Conservation (phyloP, 1,284 basidiomycete species). For the Boletus subluridellus region DNA sequence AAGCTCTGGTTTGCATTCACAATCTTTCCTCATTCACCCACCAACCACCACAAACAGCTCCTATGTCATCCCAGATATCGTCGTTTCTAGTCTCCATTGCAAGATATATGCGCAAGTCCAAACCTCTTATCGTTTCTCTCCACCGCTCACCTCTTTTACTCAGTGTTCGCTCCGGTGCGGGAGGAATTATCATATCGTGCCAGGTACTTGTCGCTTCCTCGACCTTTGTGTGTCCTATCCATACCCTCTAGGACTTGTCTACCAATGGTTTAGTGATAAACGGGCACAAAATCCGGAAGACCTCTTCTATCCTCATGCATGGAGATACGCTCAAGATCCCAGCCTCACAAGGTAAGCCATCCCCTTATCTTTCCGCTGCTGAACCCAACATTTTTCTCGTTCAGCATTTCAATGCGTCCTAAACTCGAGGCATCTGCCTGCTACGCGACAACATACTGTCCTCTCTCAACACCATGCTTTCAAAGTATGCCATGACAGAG, state of each 20-base stretch:
- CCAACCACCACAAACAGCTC: conserved; percentile 35
- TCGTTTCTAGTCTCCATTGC: conserved; percentile 69
- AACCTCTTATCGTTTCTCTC: not conserved
- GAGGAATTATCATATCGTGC: conserved; percentile 71
- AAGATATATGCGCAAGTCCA: conserved; percentile 67
- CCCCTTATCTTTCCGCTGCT: conserved; percentile 6
- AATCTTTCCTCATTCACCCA: conserved; percentile 1
- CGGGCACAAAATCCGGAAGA: conserved; percentile 59
- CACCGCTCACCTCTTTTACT: not conserved
- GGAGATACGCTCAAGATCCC: conserved; percentile 68
- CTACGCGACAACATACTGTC: conserved; percentile 53
- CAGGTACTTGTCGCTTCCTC: conserved; percentile 43
- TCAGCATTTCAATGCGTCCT: conserved; percentile 68
- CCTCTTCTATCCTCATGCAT: conserved; percentile 67
- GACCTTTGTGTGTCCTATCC: not conserved
- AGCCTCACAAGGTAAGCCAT: conserved; percentile 50
- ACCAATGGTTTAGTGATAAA: conserved; percentile 77
- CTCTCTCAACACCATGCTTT: conserved; percentile 50
- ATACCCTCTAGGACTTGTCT: conserved; percentile 58
- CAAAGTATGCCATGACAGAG: conserved; percentile 42
- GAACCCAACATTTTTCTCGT: not conserved
- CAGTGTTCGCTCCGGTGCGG: conserved; percentile 62
- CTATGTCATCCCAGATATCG: conserved; percentile 48
- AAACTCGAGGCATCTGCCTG: conserved; percentile 48
- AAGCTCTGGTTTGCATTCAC: conserved; percentile 42